Conservation (phyloP, 768 basidiomycete species). For the Omphalotus guepiniiformis region DNA sequence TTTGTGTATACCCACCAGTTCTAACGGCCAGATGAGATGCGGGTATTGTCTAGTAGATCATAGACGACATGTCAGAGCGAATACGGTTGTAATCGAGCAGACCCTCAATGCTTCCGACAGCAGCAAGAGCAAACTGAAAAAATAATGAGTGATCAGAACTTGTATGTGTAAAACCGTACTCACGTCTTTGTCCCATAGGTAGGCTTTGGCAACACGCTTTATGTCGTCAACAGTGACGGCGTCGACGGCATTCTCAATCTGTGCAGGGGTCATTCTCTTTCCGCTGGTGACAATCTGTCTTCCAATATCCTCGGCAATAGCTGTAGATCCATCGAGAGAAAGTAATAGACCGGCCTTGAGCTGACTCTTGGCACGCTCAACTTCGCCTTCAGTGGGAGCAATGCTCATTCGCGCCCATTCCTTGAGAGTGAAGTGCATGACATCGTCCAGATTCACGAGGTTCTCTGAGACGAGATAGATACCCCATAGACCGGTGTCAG, state of each 20-base stretch:
- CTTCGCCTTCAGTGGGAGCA: slow-evolving; percentile 77
- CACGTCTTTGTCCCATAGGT: slow-evolving; percentile 96
- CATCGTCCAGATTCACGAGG: slow-evolving; percentile 87
- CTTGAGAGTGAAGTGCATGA: slow-evolving; percentile 88
- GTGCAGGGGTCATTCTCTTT: slow-evolving; percentile 81
- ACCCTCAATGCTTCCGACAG: slow-evolving; percentile 87
- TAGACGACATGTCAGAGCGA: slow-evolving; percentile 76
- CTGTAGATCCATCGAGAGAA: slow-evolving; percentile 91
- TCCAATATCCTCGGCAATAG: slow-evolving; percentile 98
- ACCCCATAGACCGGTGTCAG: slow-evolving; percentile 98
- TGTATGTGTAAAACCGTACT: slow-evolving; percentile 24
- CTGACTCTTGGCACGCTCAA: slow-evolving; percentile 98
- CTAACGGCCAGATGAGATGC: too few species aligned
- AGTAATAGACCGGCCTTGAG: slow-evolving; percentile 93
- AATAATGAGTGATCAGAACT: not conserved
- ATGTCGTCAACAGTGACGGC: slow-evolving; percentile 86
- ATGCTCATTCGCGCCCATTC: slow-evolving; percentile 97
- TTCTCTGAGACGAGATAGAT: slow-evolving; percentile 98
- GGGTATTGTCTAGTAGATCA: slow-evolving; percentile 73
- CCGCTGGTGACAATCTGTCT: slow-evolving; percentile 95
- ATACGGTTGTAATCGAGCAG: slow-evolving; percentile 93
- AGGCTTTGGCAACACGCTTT: slow-evolving; percentile 91
- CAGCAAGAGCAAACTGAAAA: slow-evolving; percentile 75
- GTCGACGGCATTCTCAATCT: slow-evolving; percentile 92
- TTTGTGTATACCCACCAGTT: too few species aligned